phyloP scores from a whole-genome alignment of 176 grass and related monocot species.

The Eleusine indica region DNA sequence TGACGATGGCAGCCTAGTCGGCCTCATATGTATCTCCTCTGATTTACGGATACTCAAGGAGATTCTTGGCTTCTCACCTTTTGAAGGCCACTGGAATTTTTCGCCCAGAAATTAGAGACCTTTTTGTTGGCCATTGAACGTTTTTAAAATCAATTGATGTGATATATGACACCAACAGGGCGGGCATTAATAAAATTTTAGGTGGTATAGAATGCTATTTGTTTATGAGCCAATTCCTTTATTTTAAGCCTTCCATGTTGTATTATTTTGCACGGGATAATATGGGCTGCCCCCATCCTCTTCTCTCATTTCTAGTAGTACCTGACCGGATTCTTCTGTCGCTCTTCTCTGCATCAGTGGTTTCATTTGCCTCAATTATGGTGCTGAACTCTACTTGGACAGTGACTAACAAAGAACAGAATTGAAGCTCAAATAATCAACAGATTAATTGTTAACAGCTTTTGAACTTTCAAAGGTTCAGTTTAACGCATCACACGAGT shows the following conservation, averaged over 20 bases:
- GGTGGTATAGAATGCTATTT: not conserved
- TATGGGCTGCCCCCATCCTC: too few species aligned
- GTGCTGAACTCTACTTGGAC: too few species aligned
- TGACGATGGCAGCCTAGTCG: constrained; percentile 64
- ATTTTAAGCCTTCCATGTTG: too few species aligned
- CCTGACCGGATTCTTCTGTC: too few species aligned
- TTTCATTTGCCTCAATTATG: too few species aligned
- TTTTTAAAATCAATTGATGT: not conserved
- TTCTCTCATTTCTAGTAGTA: too few species aligned
- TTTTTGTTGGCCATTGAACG: not conserved
- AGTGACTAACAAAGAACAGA: too few species aligned
- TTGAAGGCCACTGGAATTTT: not conserved
- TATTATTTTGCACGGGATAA: too few species aligned
- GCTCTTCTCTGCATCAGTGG: too few species aligned
- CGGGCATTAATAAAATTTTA: not conserved
- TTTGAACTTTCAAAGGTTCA: not conserved
- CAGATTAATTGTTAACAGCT: not conserved
- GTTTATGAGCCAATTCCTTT: too few species aligned
- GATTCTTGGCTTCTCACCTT: not conserved
- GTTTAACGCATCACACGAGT: not conserved
- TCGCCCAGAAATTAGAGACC: not conserved
- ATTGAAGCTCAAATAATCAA: too few species aligned
- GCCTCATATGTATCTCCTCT: constrained; percentile 63
- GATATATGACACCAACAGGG: not conserved
- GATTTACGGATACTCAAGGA: constrained; percentile 50